Evolutionary conservation across 2,329 filamentous ascomycete species (phyloP), one percentile per base, ranked within the genome.

Genomic region (Trichoderma breve): DNA sequence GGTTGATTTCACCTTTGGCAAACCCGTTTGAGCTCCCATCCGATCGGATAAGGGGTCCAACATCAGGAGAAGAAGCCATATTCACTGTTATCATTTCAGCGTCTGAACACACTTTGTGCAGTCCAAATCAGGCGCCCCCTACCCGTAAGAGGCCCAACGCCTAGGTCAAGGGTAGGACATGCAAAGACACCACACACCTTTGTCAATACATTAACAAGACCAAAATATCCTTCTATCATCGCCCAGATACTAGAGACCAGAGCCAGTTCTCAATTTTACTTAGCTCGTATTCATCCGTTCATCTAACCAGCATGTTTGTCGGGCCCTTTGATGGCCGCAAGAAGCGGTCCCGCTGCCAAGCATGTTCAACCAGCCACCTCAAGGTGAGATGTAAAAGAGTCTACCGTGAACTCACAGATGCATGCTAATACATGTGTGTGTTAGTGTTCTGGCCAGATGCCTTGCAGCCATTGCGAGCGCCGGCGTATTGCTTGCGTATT

Each of bases 241-340:
- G n/a, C 9, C 24, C 24, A 53, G 11, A 3, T 4, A 24, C 24
- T 24, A 53, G 47, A 53, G n/a, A 14, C 7, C 47, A 24, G 4
- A 12, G 5, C 21, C 47, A 14, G 3, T 53, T 53, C 9, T 24
- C 47, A 12, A 21, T 32, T 65, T 6, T 11, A 14, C 30, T 34
- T 2, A 14, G 14, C n/a, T 9, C 21, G 30, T 55, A 34, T 66
- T 55, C n/a, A 3, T 9, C 12, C 21, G 6, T 30, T 18, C 26
- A 7, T n/a, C 18, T 2, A 6, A 18, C 9, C 14, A 73, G 66
- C 7, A 80, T 80, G 78, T 73, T 75, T 30, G 47, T 81, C 1
- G 80, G 80, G 0, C 80, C 80, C 2, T 82, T 81, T 43, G 81
- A 82, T 65, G 61, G 75, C 1, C 77, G 81, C 3, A 78, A 75